phyloP scores from a whole-genome alignment of 2,329 filamentous ascomycete species.

The Cladophialophora psammophila region DNA sequence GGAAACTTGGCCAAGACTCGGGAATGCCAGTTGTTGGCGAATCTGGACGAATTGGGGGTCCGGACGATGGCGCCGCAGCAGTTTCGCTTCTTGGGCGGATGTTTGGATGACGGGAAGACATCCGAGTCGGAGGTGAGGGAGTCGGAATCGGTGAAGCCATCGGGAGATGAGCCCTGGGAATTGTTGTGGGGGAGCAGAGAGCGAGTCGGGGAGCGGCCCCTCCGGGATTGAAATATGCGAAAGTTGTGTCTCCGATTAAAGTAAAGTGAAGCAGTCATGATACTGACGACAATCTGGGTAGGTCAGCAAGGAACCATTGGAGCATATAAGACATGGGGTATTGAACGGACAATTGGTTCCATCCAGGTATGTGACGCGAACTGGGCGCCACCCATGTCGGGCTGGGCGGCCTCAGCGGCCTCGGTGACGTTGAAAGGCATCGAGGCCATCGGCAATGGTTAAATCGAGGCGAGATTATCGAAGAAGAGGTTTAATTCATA shows the following conservation, averaged over 20 bases:
- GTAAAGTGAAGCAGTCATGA: conserved; percentile 58
- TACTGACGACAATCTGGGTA: conserved; percentile 58
- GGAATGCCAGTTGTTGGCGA: conserved; percentile 66
- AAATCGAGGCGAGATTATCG: conserved; percentile 4
- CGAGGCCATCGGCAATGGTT: conserved; percentile 24
- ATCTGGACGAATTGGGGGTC: conserved; percentile 68
- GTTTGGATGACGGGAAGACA: conserved; percentile 46
- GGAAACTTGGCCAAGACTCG: conserved; percentile 71
- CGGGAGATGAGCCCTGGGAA: conserved; percentile 33
- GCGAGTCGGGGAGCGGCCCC: conserved; percentile 37
- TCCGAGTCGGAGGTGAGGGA: conserved; percentile 49
- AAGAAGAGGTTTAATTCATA: background rate
- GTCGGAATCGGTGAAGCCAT: conserved; percentile 40
- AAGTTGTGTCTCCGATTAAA: conserved; percentile 57
- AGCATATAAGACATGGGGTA: background rate
- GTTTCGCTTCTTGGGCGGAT: conserved; percentile 58
- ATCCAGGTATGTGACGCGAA: conserved; percentile 47
- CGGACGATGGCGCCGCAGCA: conserved; percentile 60
- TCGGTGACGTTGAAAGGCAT: conserved; percentile 30
- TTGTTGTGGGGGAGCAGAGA: conserved; percentile 32
- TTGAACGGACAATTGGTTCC: conserved; percentile 46
- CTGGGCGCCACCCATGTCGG: conserved; percentile 48
- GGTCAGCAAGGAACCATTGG: conserved; percentile 6
- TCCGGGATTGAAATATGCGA: conserved; percentile 48
- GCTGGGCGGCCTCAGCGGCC: conserved; percentile 30